Base-by-base conservation (phyloP, 129 eudicot genomes). In the Rutidosis leptorrhynchoides region DNA sequence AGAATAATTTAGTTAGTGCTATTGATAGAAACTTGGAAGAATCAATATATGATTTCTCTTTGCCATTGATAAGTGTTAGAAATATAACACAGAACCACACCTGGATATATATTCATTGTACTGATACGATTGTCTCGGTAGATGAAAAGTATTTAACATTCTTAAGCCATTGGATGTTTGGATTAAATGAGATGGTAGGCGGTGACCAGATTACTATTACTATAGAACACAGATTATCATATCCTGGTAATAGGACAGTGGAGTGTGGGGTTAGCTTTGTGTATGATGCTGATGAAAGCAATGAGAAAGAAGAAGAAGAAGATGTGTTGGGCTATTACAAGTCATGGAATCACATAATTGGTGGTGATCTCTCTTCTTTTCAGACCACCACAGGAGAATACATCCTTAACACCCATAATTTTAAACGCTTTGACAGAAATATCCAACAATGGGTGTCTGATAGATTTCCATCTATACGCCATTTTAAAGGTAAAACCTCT, bases 111-210 rank as follows among this genome's bases (percentile, higher is more conserved):
- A 0, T 0, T 3, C 61, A 55, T 55, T 55, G 0, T 55, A 24
- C 1, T 12, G 1, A 0, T 1, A 5, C 0, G n/a, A 0, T 0
- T 2, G 32, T 55, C 61, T 22, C 7, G 23, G 19, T 4, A 24
- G 32, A 7, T 55, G 60, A 11, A 23, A n/a, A 24, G 3, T 24
- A 6, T 24, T 23, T 55, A 10, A 55, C 8, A 55, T 55, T 55
- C 16, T 24, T 55, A 55, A 55, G 61, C 61, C 32, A 55, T 24
- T 55, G 61, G 61, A 55, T 55, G 61, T 55, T 55, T 7, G 19
- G 32, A 25, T 9, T 9, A 32, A 55, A 55, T 55, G 61, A 55
- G n/a, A 55, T 55, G 61, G 61, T 8, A 55, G 32, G 7, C 29
- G 61, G 17, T 55, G 61, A 55, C 25, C 19, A 55, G 25, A 7